These are phyloP conservation scores for Lipomyces kockii DNA, from an alignment of 805 yeast species.

Conservation along the genomic window DNA sequence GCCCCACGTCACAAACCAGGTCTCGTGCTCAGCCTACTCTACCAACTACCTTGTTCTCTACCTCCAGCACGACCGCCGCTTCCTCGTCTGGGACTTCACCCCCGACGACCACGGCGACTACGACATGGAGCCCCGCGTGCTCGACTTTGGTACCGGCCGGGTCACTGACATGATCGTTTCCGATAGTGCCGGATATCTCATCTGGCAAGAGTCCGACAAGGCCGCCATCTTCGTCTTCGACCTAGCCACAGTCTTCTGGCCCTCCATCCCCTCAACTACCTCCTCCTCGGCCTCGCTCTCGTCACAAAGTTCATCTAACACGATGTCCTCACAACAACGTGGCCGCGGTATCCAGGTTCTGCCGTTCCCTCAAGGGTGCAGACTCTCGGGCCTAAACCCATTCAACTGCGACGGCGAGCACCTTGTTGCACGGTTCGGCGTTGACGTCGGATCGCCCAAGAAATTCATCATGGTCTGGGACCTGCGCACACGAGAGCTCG, in stretches of 20 bases:
- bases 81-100: conserved; percentile 34
- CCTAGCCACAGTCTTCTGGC: conserved; percentile 11
- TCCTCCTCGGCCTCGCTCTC: conserved; percentile 2
- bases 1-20: conserved; percentile 27
- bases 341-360: conserved; percentile 13
- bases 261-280: background rate
- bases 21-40: conserved; percentile 32
- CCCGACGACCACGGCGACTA: background rate
- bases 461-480: conserved; percentile 35
- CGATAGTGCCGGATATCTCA: conserved; percentile 23
- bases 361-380: conserved; percentile 27
- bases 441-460: conserved; percentile 33
- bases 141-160: conserved; percentile 27
- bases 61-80: conserved; percentile 23
- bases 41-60: conserved; percentile 29
- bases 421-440: conserved; percentile 31
- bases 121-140: conserved; percentile 20
- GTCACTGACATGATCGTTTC: conserved; percentile 32
- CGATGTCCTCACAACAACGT: background rate
- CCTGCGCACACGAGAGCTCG: conserved; percentile 21
- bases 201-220: conserved; percentile 35
- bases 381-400: conserved; percentile 31
- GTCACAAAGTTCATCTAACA: background rate
- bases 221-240: conserved; percentile 33
- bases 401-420: conserved; percentile 37